Conservation (phyloP, 148 eudicot species). For the Hydrangea macrophylla region DNA sequence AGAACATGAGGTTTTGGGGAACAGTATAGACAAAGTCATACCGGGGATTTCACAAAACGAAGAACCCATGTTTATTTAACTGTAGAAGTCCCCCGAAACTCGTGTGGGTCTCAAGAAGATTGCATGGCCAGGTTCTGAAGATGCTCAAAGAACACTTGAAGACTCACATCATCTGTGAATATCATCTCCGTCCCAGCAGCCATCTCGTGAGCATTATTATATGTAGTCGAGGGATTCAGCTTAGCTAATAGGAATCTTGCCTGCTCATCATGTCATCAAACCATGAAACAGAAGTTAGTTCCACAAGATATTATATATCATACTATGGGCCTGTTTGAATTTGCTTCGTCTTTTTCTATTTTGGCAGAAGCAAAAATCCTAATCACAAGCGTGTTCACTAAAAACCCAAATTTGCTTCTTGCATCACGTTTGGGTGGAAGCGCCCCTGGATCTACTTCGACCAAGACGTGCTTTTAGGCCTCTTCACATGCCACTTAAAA, state of each 20-base stretch:
- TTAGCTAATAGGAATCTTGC: slow-evolving; percentile 92
- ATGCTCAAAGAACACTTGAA: slow-evolving; percentile 95
- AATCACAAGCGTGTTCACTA: too few species aligned
- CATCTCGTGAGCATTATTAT: slow-evolving; percentile 75
- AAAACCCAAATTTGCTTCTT: too few species aligned
- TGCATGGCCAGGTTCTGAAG: slow-evolving; percentile 95
- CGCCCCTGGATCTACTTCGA: not conserved
- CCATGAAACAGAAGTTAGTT: not conserved
- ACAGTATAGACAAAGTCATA: slow-evolving; percentile 6
- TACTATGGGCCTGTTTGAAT: too few species aligned
- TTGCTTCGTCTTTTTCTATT: too few species aligned
- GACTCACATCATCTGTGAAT: slow-evolving; percentile 93
- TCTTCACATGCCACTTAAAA: too few species aligned
- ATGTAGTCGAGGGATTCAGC: slow-evolving; percentile 92
- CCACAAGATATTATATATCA: not conserved
- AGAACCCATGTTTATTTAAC: not conserved
- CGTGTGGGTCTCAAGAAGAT: slow-evolving; percentile 51
- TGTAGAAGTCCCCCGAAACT: not conserved
- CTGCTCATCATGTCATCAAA: slow-evolving; percentile 34
- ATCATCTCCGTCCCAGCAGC: slow-evolving; percentile 83
- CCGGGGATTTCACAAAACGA: not conserved
- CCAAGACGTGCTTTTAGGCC: not conserved
- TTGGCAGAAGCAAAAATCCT: too few species aligned
- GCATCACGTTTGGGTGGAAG: not conserved
- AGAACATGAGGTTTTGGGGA: not conserved